phyloP scores from a whole-genome alignment of 1,284 basidiomycete species.

The Ceratobasidium sp. region DNA sequence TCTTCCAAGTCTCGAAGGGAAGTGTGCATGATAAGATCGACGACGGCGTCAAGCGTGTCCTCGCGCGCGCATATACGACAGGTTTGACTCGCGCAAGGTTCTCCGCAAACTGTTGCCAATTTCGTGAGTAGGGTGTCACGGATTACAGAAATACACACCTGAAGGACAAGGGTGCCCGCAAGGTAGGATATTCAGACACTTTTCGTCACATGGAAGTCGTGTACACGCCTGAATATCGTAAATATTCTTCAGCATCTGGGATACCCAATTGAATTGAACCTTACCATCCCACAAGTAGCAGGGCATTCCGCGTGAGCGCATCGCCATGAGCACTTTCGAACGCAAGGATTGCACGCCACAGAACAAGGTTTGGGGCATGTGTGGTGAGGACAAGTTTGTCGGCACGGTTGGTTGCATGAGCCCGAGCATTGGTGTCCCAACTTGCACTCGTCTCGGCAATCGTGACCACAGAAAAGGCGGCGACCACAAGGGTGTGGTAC shows the following conservation, averaged over 20 bases:
- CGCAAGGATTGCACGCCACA: slow-evolving; percentile 72
- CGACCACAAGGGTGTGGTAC: slow-evolving; percentile 66
- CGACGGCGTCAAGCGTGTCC: slow-evolving; percentile 62
- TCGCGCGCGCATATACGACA: slow-evolving; percentile 67
- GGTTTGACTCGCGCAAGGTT: slow-evolving; percentile 69
- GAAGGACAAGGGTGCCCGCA: slow-evolving; percentile 80
- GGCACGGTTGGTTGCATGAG: slow-evolving; percentile 65
- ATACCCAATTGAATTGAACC: slow-evolving; percentile 52
- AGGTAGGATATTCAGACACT: slow-evolving; percentile 63
- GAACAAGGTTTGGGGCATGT: slow-evolving; percentile 66
- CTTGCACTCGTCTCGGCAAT: slow-evolving; percentile 66
- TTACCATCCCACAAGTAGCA: slow-evolving; percentile 78
- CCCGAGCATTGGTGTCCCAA: slow-evolving; percentile 65
- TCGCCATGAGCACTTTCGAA: slow-evolving; percentile 70
- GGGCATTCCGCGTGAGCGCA: slow-evolving; percentile 71
- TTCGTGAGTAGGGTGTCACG: neutral
- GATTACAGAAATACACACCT: slow-evolving; percentile 59
- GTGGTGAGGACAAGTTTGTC: slow-evolving; percentile 70
- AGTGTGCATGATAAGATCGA: slow-evolving; percentile 70
- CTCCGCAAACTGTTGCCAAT: slow-evolving; percentile 70
- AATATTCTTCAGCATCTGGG: slow-evolving; percentile 6
- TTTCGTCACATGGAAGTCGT: slow-evolving; percentile 73
- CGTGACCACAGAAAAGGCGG: slow-evolving; percentile 70
- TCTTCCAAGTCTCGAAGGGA: slow-evolving; percentile 64
- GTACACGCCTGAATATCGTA: slow-evolving; percentile 67